Base-by-base conservation (phyloP, 768 basidiomycete genomes). In the Candolleomyces aberdarensis region DNA sequence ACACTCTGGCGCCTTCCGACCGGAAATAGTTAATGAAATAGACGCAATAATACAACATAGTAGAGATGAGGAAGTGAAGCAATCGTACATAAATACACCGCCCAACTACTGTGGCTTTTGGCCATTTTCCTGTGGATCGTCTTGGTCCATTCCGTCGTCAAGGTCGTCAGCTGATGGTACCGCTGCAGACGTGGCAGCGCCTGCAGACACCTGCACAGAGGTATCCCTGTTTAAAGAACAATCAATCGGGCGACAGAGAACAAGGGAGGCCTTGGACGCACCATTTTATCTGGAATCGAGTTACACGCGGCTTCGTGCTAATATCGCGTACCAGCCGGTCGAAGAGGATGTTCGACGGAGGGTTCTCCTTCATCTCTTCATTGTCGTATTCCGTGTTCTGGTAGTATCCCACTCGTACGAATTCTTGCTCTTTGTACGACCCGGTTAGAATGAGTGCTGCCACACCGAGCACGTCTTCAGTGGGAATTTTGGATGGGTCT, bases 341-440 rank as follows among this genome's bases (percentile, higher is more conserved):
- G 70, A 94, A 91, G 69, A 85, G 74, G 56, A 94, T 91, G 59
- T 82, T 79, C 26, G 72, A 63, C 8, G 92, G 89, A 15, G 87
- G 89, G 14, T 75, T 83, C 69, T 87, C 83, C 71, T 87, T 90
- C 87, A 96, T 88, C 74, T 93, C 94, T 57, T 94, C 92, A 67
- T 91, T 93, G 72, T 97, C 96, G 70, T 98, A 98, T 74, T 98
- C 96, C 26, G 96, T 98, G 70, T 98, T 96, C 75, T 98, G 97
- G 74, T 99, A 99, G 72, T 99, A 98, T 7, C 97, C 97, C 29
- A 99, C 96, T 50, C 96, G 87, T n/a, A 99, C 96, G 69, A 99
- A 99, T 72, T 98, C 97, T 69, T 97, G 96, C 56, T 98, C 96
- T 43, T 88, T 86, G 75, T 98, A 99, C 11, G 92, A 92, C 7